Conservation (phyloP, 129 eudicot genomes). For the Kitagawia praeruptora region DNA sequence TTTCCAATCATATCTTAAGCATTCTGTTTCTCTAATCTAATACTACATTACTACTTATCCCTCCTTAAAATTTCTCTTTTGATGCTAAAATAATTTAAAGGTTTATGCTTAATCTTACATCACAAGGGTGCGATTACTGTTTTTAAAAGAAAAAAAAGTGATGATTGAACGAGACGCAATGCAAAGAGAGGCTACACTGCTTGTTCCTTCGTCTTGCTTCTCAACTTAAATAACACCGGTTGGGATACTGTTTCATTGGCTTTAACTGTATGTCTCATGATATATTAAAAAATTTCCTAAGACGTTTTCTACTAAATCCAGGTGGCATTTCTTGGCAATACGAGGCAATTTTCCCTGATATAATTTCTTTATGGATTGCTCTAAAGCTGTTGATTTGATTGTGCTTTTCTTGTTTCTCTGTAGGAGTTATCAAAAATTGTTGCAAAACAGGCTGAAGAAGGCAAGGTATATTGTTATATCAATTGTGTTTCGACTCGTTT, state of each 20-base stretch:
- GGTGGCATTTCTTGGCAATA: background rate
- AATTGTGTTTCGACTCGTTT: background rate
- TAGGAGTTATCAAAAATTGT: slow-evolving; percentile 92
- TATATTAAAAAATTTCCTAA: background rate
- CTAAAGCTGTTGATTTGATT: background rate
- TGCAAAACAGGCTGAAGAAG: slow-evolving; percentile 94
- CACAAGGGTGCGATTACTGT: background rate
- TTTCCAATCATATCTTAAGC: background rate
- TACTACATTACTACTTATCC: background rate
- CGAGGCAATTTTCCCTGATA: background rate
- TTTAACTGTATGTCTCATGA: background rate
- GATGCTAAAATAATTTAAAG: no score
- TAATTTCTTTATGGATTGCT: background rate
- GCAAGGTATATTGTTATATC: slow-evolving; percentile 47
- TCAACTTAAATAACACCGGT: background rate
- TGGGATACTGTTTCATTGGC: background rate
- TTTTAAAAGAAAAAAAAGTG: no score
- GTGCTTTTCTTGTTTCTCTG: slow-evolving; percentile 14
- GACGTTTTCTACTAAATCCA: background rate
- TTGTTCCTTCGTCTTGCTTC: no score
- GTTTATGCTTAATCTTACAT: background rate
- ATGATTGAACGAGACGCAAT: no score
- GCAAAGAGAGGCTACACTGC: no score
- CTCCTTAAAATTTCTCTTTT: background rate
- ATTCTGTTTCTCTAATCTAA: background rate